Evolutionary conservation across 306 rosid species (phyloP), one percentile per base, ranked within the genome.

Genomic region (Rubus idaeus): DNA sequence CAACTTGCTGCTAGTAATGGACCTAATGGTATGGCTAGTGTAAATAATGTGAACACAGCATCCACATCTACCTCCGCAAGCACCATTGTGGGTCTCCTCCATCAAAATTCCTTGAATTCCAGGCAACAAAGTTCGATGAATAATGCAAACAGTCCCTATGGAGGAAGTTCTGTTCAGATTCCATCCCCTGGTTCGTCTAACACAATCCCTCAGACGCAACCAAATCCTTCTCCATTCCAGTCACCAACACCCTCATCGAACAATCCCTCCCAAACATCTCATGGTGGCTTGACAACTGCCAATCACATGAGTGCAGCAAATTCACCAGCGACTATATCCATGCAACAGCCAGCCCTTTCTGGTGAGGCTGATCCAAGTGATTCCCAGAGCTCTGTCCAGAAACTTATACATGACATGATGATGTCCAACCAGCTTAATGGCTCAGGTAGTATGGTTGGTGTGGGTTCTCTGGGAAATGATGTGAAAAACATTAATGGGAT

Each of bases 11-110:
- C 83, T 71, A 84, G 83, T 63, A 63, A 63, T 65, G 70, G 70
- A 40, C 49, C 49, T 86, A 95, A 89, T 84, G 97, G 99, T 61
- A 82, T 89, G 85, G 84, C 88, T 83, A 85, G 85, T 81, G 91
- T 90, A 83, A 92, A 86, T 89, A 92, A 85, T 71, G 49, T 84
- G 76, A 90, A 84, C 83, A 51, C 92, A 50, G 92, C 92, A 47
- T 84, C 97, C 64, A 80, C 97, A 73, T 79, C 98, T 26, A 83
- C 96, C 77, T 81, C 92, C 69, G 80, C 97, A 56, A 96, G 97
- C 86, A 92, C 99, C 73, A 96, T 96, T 71, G 99, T 84, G 75
- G 99, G 99, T 62, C 94, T 96, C 77, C 94, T 96, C 63, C 98
- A 92, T 80, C 99, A 96, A 75, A 93, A 96, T 82, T 96, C 99